Percentiles rank a stretch among this genome's conserved stretches.
phyloP scores from a whole-genome alignment of 371 early-diverging fungal species.

The Nematocida ironsii region DNA sequence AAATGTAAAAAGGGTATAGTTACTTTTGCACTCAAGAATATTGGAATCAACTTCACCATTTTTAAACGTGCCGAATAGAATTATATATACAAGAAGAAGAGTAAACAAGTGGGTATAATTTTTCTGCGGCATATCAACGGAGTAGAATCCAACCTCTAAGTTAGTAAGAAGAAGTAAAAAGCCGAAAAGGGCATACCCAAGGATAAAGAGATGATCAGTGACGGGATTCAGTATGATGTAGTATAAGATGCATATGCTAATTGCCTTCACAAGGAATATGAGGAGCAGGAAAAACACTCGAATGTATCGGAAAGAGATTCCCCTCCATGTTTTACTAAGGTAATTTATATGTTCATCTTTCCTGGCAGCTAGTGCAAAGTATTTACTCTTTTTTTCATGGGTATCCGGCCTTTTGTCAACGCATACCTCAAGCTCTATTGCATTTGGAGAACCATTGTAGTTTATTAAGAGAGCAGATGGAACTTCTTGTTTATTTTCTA shows the following conservation, averaged over 20 bases:
- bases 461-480: too few species aligned
- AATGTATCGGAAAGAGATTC: neutral
- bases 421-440: too few species aligned
- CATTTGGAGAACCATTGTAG: too few species aligned
- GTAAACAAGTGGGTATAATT: slow-evolving; percentile 16
- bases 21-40: too few species aligned
- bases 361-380: too few species aligned
- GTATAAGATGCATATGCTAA: neutral
- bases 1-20: too few species aligned
- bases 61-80: neutral
- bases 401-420: too few species aligned
- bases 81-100: neutral
- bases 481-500: too few species aligned
- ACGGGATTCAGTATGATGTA: neutral
- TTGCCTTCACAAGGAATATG: neutral
- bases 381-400: too few species aligned
- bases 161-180: neutral
- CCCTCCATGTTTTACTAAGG: neutral
- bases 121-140: neutral
- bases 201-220: neutral
- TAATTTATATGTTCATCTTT: too few species aligned
- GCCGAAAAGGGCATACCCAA: neutral
- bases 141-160: neutral
- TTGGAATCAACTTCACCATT: neutral
- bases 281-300: neutral